Conservation (phyloP, 192 early-diverging fungal genomes). For the Coemansia sp. region DNA sequence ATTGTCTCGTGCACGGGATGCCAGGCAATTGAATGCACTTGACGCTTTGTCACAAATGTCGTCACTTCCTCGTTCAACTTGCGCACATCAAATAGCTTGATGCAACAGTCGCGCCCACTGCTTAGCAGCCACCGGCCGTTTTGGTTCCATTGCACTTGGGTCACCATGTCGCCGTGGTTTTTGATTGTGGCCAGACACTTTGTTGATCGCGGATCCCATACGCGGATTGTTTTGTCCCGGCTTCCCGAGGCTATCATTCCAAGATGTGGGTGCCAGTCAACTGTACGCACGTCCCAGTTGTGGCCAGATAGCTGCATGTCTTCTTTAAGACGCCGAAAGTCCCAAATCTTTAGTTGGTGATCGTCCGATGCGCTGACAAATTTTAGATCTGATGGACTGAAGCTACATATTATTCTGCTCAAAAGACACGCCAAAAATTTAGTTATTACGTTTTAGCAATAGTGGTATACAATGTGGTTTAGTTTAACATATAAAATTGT, state of each 20-base stretch:
- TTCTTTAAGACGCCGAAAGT: constrained; percentile 81
- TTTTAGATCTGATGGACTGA: constrained; percentile 89
- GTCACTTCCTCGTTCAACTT: constrained; percentile 85
- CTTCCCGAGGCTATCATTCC: constrained; percentile 90
- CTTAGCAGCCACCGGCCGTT: constrained; percentile 97
- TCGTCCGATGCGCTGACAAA: constrained; percentile 97
- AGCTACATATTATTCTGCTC: constrained; percentile 60
- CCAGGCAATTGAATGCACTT: constrained; percentile 90
- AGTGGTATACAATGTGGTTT: not conserved
- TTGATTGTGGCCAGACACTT: constrained; percentile 84
- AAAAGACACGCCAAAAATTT: not conserved
- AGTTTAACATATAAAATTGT: constrained; percentile 14
- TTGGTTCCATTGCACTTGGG: constrained; percentile 89
- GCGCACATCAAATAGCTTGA: constrained; percentile 94
- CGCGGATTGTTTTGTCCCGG: constrained; percentile 93
- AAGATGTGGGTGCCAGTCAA: constrained; percentile 97
- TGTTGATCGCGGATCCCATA: constrained; percentile 96
- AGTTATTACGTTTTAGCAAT: not conserved
- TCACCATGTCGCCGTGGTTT: constrained; percentile 91
- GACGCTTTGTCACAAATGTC: constrained; percentile 84
- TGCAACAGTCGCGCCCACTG: constrained; percentile 83
- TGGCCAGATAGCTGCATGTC: constrained; percentile 83
- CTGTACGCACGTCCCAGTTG: constrained; percentile 95
- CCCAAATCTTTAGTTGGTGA: constrained; percentile 94
- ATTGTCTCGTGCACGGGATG: constrained; percentile 91